phyloP scores from a whole-genome alignment of 2,329 filamentous ascomycete genomes.

The Botrytis aclada region DNA sequence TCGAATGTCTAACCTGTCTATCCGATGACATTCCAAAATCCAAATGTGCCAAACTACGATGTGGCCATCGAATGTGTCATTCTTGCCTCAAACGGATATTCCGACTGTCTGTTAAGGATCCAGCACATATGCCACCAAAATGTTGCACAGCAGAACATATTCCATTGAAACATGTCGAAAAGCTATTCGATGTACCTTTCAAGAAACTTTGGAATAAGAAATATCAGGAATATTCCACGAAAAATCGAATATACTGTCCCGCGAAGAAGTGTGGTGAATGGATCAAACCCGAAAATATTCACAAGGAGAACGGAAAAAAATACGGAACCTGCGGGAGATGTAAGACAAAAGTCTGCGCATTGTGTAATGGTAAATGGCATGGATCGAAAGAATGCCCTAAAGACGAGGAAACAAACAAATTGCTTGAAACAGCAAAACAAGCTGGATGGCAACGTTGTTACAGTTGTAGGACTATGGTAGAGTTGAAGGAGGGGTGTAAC shows the following conservation, averaged over 20 bases:
- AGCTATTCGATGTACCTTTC: slow-evolving; percentile 69
- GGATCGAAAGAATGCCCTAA: slow-evolving; percentile 64
- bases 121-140: slow-evolving; percentile 77
- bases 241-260: slow-evolving; percentile 76
- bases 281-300: slow-evolving; percentile 72
- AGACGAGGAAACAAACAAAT: slow-evolving; percentile 61
- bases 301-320: slow-evolving; percentile 57
- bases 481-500: slow-evolving; percentile 79
- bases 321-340: slow-evolving; percentile 70
- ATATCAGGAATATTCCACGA: slow-evolving; percentile 71
- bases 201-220: slow-evolving; percentile 79
- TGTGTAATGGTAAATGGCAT: slow-evolving; percentile 75
- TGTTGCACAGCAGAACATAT: slow-evolving; percentile 76
- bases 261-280: slow-evolving; percentile 69
- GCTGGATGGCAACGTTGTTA: slow-evolving; percentile 75
- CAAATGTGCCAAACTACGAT: slow-evolving; percentile 69
- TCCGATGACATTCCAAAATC: slow-evolving; percentile 61
- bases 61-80: slow-evolving; percentile 79
- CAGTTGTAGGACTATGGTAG: slow-evolving; percentile 70
- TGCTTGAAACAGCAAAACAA: slow-evolving; percentile 63
- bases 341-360: slow-evolving; percentile 68
- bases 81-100: slow-evolving; percentile 73
- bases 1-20: slow-evolving; percentile 71
- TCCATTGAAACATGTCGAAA: slow-evolving; percentile 71
- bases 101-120: slow-evolving; percentile 70